These are phyloP conservation scores for Mallotus japonicus DNA, from an alignment of 441 rosid species.

Conservation along the genomic window DNA sequence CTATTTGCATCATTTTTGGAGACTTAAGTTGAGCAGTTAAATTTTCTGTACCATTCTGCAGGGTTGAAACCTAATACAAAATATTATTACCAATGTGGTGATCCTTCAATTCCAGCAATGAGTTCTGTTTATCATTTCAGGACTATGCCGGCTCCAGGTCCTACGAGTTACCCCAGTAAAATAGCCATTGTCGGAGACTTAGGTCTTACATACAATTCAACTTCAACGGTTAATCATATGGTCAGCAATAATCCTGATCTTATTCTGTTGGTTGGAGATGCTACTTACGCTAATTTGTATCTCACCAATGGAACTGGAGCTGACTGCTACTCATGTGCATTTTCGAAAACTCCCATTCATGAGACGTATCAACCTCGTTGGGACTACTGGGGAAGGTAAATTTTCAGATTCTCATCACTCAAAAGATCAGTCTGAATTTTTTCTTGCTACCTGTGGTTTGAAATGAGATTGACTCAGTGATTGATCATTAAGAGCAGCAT, in stretches of 20 bases:
- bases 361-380: constrained; percentile 91
- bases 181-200: constrained; percentile 66
- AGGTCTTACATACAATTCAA: constrained; percentile 75
- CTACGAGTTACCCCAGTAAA: constrained; percentile 53
- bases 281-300: constrained; percentile 69
- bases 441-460: too few species aligned
- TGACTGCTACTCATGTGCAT: constrained; percentile 51
- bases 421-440: too few species aligned
- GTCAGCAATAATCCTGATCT: constrained; percentile 70
- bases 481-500: background rate
- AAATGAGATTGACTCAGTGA: background rate
- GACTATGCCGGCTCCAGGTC: constrained; percentile 69
- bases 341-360: constrained; percentile 37
- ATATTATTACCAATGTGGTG: constrained; percentile 74
- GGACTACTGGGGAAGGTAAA: constrained; percentile 92
- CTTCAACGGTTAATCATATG: constrained; percentile 52
- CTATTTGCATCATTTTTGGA: background rate
- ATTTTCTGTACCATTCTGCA: constrained; percentile 22
- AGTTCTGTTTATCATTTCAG: constrained; percentile 51
- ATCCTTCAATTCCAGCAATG: constrained; percentile 61
- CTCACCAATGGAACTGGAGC: constrained; percentile 62
- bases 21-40: background rate
- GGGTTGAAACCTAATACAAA: constrained; percentile 56
- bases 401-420: background rate
- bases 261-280: constrained; percentile 65